A percentile compares a stretch with the other conserved stretches of the same genome.
Conservation (phyloP, 805 yeast genomes). For the Metschnikowia gelsemii region DNA sequence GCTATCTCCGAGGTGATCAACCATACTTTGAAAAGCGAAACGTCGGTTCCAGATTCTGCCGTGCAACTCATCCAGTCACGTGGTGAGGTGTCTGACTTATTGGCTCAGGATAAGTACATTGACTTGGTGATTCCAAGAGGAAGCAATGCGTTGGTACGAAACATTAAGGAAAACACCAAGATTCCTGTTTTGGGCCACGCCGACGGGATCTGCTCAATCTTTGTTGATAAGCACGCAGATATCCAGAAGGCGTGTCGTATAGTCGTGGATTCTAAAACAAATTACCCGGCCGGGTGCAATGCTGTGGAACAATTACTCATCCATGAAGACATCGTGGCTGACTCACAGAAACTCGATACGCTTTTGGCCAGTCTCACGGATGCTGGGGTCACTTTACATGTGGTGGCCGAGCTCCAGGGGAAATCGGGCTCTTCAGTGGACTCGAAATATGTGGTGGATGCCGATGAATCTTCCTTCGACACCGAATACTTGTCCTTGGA, state of each 20-base stretch:
- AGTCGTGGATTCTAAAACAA: slow-evolving; percentile 84
- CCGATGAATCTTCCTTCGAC: slow-evolving; percentile 68
- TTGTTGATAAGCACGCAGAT: slow-evolving; percentile 76
- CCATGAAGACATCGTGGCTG: slow-evolving; percentile 42
- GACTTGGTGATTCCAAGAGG: slow-evolving; percentile 98
- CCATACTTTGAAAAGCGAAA: slow-evolving; percentile 51
- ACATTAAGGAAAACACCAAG: slow-evolving; percentile 81
- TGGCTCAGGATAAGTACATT: slow-evolving; percentile 82
- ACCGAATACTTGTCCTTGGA: slow-evolving; percentile 83
- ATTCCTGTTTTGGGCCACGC: slow-evolving; percentile 99
- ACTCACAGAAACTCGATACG: slow-evolving; percentile 20
- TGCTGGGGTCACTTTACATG: slow-evolving; percentile 73
- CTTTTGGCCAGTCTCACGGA: slow-evolving; percentile 47
- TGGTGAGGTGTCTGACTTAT: slow-evolving; percentile 81
- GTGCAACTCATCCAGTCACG: slow-evolving; percentile 87
- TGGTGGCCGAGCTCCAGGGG: slow-evolving; percentile 50
- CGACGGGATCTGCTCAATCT: slow-evolving; percentile 93
- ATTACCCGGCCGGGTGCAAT: slow-evolving; percentile 99
- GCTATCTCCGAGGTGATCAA: slow-evolving; percentile 75
- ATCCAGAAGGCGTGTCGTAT: slow-evolving; percentile 72
- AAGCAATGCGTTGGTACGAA: slow-evolving; percentile 86
- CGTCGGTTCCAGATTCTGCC: slow-evolving; percentile 77
- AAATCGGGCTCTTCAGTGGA: slow-evolving; percentile 22
- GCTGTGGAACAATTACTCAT: slow-evolving; percentile 87
- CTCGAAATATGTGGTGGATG: slow-evolving; percentile 41